A percentile compares a stretch with the other conserved stretches of the same genome.
phyloP scores from a whole-genome alignment of 805 yeast genomes.

The Candida qinlingensis region DNA sequence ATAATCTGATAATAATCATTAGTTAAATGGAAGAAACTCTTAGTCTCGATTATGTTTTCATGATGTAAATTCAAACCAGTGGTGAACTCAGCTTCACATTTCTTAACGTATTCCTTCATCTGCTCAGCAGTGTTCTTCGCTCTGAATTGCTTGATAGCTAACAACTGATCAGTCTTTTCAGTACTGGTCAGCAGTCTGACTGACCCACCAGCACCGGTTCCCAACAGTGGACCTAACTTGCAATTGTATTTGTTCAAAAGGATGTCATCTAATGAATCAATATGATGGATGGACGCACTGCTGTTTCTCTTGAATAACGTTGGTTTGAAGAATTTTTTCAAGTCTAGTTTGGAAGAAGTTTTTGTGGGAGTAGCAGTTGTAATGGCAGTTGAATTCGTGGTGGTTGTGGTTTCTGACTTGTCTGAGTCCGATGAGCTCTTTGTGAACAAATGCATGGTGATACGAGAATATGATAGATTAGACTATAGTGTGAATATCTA shows the following conservation, averaged over 20 bases:
- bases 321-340: constrained; percentile 22
- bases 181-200: constrained; percentile 69
- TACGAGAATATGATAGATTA: too few relatives aligned
- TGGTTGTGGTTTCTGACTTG: not conserved
- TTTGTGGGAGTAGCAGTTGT: not conserved
- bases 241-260: constrained; percentile 56
- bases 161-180: constrained; percentile 54
- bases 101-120: constrained; percentile 73
- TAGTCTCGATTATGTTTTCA: constrained; percentile 73
- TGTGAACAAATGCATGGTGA: not conserved
- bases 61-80: constrained; percentile 79
- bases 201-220: constrained; percentile 87
- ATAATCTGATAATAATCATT: constrained; percentile 72
- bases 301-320: constrained; percentile 9
- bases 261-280: constrained; percentile 43
- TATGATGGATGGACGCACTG: not conserved
- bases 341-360: constrained; percentile 12
- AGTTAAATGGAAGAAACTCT: constrained; percentile 45
- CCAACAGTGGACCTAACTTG: constrained; percentile 65
- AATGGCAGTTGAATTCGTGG: not conserved
- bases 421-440: not conserved
- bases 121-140: constrained; percentile 65
- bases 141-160: constrained; percentile 82
- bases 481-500: too few relatives aligned
- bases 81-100: constrained; percentile 85